phyloP scores from a whole-genome alignment of 495 filamentous ascomycete species.

The Lichina pygmaea region DNA sequence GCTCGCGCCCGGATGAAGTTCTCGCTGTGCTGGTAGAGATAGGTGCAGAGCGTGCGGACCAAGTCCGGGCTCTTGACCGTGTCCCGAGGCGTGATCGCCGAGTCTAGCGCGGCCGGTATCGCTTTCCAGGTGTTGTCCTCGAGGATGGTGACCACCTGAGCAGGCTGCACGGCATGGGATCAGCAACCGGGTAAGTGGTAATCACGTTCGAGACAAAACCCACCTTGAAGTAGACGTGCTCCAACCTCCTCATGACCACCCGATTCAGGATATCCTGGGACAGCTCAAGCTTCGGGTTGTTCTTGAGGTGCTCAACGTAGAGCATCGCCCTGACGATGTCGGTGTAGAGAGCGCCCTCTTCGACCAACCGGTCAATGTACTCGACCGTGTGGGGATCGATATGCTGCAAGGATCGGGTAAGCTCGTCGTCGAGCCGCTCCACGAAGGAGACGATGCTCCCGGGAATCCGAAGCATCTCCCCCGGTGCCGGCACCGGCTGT shows the following conservation, averaged over 20 bases:
- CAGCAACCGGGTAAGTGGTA: neutral
- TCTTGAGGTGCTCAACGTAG: slow-evolving; percentile 58
- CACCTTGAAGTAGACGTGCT: slow-evolving; percentile 97
- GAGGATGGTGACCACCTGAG: slow-evolving; percentile 72
- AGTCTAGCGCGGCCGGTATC: slow-evolving; percentile 43
- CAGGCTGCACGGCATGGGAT: slow-evolving; percentile 23
- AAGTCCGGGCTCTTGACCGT: slow-evolving; percentile 39
- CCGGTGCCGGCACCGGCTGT: slow-evolving; percentile 38
- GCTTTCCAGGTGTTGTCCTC: slow-evolving; percentile 83
- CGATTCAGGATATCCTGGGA: slow-evolving; percentile 70
- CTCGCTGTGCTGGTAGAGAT: slow-evolving; percentile 78
- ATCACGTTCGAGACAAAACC: slow-evolving; percentile 4
- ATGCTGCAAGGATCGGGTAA: slow-evolving; percentile 79
- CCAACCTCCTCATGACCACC: slow-evolving; percentile 72
- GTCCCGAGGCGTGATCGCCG: slow-evolving; percentile 47
- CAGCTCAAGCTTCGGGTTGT: slow-evolving; percentile 40
- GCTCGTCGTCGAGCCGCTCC: slow-evolving; percentile 90
- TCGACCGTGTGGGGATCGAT: slow-evolving; percentile 97
- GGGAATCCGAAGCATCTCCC: slow-evolving; percentile 62
- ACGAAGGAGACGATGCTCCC: slow-evolving; percentile 86
- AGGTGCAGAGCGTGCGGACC: slow-evolving; percentile 73
- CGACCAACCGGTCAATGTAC: slow-evolving; percentile 82
- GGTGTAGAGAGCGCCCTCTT: slow-evolving; percentile 80
- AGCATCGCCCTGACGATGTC: slow-evolving; percentile 63
- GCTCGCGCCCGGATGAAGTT: slow-evolving; percentile 88